Evolutionary conservation across 768 basidiomycete species (phyloP), one percentile per base, ranked within the genome.

Genomic region (Austroboletus eburneus): DNA sequence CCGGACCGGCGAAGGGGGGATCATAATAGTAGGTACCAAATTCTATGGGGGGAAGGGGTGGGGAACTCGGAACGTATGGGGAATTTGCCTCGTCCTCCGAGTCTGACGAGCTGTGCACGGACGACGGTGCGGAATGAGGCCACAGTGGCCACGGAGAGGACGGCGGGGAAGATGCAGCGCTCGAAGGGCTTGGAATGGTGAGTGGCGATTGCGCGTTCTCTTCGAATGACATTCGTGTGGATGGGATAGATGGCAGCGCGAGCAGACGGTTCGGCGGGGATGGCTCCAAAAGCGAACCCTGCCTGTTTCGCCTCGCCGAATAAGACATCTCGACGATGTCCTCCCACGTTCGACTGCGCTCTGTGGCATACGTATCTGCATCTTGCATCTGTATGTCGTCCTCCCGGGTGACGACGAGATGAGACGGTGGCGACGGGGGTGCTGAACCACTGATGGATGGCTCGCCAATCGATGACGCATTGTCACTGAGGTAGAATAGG

Each of bases 231-330:
- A 43, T 41, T n/a, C 6, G 7, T 23, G 46, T 49, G 13, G 63
- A 66, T 16, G 64, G 63, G 24, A 65, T 66, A 12, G 63, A 66
- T n/a, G 57, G 54, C 8, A 65, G n/a, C 5, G 57, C 34, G 6
- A 49, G 57, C 17, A 49, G 25, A 14, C 36, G 56, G 2, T 36
- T 42, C 6, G 42, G 43, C 2, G 48, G 33, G 2, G 51, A 49
- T 8, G 49, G 48, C 3, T 23, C 33, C 13, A 51, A 38, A 30
- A 36, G 42, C 5, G 51, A 22, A 23, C 17, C 25, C 21, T 22
- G 46, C 7, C 49, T 35, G 9, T 39, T 24, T 3, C 39, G 54
- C 24, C 52, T 43, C 25, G 50, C 42, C 4, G 46, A 33, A n/a
- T 43, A 18, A 32, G 27, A 42, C 12, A 43, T 45, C 43, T 58